Conservation (phyloP, 495 filamentous ascomycete genomes). For the Penicillium ucsense region DNA sequence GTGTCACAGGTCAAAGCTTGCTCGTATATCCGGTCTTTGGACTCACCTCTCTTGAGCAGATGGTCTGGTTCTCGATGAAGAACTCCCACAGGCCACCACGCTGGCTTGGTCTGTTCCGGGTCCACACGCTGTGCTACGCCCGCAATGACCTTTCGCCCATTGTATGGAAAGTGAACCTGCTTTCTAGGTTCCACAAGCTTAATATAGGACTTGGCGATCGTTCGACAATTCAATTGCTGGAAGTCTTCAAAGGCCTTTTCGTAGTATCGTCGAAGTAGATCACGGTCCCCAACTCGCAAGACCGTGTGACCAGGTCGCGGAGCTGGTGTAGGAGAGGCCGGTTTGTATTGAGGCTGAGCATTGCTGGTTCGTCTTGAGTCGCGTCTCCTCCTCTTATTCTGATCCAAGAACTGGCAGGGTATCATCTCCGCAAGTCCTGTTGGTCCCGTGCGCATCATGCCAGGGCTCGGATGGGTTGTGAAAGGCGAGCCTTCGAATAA, state of each 20-base stretch:
- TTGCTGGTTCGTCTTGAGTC: slow-evolving; percentile 12
- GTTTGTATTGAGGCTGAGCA: slow-evolving; percentile 11
- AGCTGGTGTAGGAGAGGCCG: slow-evolving; percentile 17
- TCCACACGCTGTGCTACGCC: slow-evolving; percentile 31
- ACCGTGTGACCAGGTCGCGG: slow-evolving; percentile 20
- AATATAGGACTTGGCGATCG: slow-evolving; percentile 69
- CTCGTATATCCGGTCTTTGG: not conserved
- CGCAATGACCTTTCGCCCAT: slow-evolving; percentile 38
- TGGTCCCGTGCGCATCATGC: slow-evolving; percentile 13
- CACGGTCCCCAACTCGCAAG: slow-evolving; percentile 47
- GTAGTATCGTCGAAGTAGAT: slow-evolving; percentile 54
- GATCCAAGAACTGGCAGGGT: slow-evolving; percentile 28
- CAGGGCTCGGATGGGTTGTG: slow-evolving; percentile 11
- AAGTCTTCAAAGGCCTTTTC: slow-evolving; percentile 36
- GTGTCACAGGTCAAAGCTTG: too few species aligned
- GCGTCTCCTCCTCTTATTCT: slow-evolving; percentile 22
- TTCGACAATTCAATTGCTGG: slow-evolving; percentile 37
- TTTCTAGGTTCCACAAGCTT: slow-evolving; percentile 80
- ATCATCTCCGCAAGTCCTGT: slow-evolving; percentile 19
- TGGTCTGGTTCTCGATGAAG: slow-evolving; percentile 76
- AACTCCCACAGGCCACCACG: slow-evolving; percentile 68
- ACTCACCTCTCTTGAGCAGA: slow-evolving; percentile 57
- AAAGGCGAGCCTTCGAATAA: slow-evolving; percentile 5
- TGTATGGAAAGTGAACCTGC: slow-evolving; percentile 75
- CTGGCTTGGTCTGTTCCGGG: slow-evolving; percentile 44